Evolutionary conservation across 2,329 filamentous ascomycete species (phyloP).

Genomic region (Botryosphaeria dothidea): DNA sequence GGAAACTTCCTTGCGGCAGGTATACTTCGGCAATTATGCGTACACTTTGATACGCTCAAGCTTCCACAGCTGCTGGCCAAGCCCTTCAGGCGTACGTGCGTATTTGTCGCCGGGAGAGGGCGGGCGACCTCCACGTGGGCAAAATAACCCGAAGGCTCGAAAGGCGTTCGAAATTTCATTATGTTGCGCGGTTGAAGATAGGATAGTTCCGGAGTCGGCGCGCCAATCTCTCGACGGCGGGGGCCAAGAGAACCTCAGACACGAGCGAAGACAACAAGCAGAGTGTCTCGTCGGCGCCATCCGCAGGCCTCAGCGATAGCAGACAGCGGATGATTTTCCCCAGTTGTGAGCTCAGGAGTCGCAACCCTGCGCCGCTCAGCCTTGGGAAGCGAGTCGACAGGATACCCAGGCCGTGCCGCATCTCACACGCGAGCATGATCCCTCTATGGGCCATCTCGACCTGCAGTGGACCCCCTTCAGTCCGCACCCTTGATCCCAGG

Average conservation of each 20-base stretch:
- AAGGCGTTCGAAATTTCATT: not conserved
- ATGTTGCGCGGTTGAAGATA: not conserved
- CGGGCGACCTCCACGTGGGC: not conserved
- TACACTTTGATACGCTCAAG: not conserved
- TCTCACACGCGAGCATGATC: slow-evolving; percentile 5
- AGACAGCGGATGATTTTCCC: not conserved
- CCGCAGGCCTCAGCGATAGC: not conserved
- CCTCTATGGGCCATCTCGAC: not conserved
- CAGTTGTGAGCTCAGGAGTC: not conserved
- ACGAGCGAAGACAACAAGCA: not conserved
- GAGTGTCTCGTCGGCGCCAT: not conserved
- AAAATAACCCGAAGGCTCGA: not conserved
- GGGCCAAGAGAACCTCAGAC: not conserved
- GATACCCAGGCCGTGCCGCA: not conserved
- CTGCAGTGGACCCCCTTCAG: slow-evolving; percentile 1
- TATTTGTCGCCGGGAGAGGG: not conserved
- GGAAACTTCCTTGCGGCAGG: not conserved
- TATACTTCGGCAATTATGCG: not conserved
- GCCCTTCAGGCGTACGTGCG: not conserved
- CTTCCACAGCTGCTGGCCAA: not conserved
- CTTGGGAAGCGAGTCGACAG: not conserved
- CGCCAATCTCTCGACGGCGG: not conserved
- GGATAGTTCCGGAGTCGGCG: not conserved
- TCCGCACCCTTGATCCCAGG: slow-evolving; percentile 1
- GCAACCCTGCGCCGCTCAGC: not conserved